Evolutionary conservation across 169 alveolate genomes (phyloP), one percentile per base, ranked within the genome.

Genomic region (Cryptosporidium viatorum): DNA sequence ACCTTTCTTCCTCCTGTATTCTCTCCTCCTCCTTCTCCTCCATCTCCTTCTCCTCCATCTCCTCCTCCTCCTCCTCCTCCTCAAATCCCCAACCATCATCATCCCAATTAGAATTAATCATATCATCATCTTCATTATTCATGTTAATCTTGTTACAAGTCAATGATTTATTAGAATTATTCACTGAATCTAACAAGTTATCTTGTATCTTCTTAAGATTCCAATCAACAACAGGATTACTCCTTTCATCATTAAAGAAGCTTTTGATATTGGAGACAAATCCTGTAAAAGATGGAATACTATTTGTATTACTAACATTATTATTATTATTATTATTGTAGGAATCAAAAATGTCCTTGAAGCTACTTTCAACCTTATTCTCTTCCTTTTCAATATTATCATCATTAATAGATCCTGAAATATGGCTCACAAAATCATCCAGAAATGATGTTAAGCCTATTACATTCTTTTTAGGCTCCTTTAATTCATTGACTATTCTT

Each of bases 201-300:
- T 68, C 51, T 52, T 73, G 73, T 3, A 35, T 59, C 18, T 48
- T 55, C 45, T 91, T 87, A 75, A 74, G 41, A 50, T 59, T 84
- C 62, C 74, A 85, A 75, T 71, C 84, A 18, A 91, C 62, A 16
- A 71, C 48, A 21, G 41, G 60, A 69, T 84, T 85, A 62, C 3
- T 70, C 71, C 86, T 68, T 69, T 43, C 85, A 62, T 71, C 91
- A 69, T 55, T 92, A 89, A 51, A 74, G 69, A 51, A 92, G 71
- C 91, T 74, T 84, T 86, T 71, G 69, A 51, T 48, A 69, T 67
- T 73, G 65, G 91, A 75, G 55, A 85, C 86, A 51, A 84, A 86
- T 85, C 87, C 85, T 39, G 69, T 70, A 73, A 86, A 92, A 71
- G 75, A 43, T 70, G 91, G 60, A 65, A 91, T 37, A 67, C 43